These are phyloP conservation scores for Neostapfia colusana DNA, from an alignment of 176 grass and related monocot genomes.

Conservation along the genomic window DNA sequence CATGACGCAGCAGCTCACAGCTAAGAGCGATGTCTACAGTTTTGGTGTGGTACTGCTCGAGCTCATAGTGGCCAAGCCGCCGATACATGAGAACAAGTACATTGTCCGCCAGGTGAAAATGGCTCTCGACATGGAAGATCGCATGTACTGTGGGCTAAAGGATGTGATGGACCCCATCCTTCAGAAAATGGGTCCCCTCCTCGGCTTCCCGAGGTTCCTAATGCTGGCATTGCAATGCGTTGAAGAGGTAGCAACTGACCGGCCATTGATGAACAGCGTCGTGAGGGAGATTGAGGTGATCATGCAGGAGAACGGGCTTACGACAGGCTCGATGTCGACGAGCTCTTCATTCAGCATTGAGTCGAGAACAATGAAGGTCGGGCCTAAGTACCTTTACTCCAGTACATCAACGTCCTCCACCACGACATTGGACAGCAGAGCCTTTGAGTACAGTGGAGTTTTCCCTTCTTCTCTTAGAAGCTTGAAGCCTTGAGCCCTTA, in stretches of 20 bases:
- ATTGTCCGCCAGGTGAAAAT: slow-evolving; percentile 70
- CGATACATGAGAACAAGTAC: slow-evolving; percentile 55
- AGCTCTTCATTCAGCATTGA: slow-evolving; percentile 55
- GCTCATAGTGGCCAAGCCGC: slow-evolving; percentile 59
- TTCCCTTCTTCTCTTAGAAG: slow-evolving; percentile 54
- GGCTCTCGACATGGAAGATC: slow-evolving; percentile 51
- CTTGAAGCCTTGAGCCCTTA: slow-evolving; percentile 42
- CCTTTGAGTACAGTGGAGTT: slow-evolving; percentile 67
- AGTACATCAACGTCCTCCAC: slow-evolving; percentile 35
- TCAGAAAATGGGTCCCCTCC: slow-evolving; percentile 35
- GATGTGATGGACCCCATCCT: slow-evolving; percentile 70
- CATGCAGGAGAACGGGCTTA: slow-evolving; percentile 58
- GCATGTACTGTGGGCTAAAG: slow-evolving; percentile 48
- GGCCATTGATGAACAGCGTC: slow-evolving; percentile 62
- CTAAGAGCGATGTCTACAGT: slow-evolving; percentile 91
- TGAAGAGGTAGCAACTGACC: slow-evolving; percentile 16
- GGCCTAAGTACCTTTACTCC: slow-evolving; percentile 38
- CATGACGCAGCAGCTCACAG: slow-evolving; percentile 75
- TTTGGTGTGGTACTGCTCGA: slow-evolving; percentile 81
- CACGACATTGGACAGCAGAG: slow-evolving; percentile 42
- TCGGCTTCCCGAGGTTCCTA: slow-evolving; percentile 52
- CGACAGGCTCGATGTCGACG: slow-evolving; percentile 26
- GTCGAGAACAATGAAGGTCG: background rate
- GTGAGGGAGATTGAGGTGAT: slow-evolving; percentile 73
- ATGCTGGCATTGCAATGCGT: slow-evolving; percentile 62